Base-by-base conservation (phyloP, 139 green algal species). In the Micractinium conductrix region DNA sequence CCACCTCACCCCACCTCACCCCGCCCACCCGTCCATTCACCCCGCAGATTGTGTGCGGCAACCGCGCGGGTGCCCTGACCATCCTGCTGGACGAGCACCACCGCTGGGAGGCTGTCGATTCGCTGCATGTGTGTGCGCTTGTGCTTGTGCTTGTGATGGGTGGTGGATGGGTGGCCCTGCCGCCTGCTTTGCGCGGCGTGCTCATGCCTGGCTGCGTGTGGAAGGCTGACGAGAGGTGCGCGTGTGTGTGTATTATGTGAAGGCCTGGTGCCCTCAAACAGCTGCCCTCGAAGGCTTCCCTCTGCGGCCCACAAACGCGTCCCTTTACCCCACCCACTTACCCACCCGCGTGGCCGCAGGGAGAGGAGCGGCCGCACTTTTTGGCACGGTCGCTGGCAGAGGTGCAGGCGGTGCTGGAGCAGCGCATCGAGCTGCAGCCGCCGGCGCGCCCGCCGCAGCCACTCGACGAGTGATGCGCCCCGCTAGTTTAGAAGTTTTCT, bases 11-110 rank as follows among this genome's bases (percentile, higher is more conserved):
- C 55, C 26, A 26, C 26, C 35, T 35, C 48, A 8, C 0, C 19
- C 10, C 24, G 33, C 42, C 1, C 55, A 7, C n/a, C 35, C 62
- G 33, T 19, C 35, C 33, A n/a, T n/a, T n/a, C n/a, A n/a, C n/a
- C n/a, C 60, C 71, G 83, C 89, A 94, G 90, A 75, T 95, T 65
- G 90, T 95, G 42, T 93, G 90, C 67, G 93, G 93, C 55, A 96
- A 94, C 38, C 78, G 92, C 21, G 95, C 95, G 7, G 95, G 94
- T 6, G 88, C 94, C 30, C 12, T 93, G 26, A 98, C 92, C 0
- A 88, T 95, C 24, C 83, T 97, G 44, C 83, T 98, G 22, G 93
- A 97, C 62, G 84, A 89, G 37, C 35, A 85, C 4, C 69, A 73
- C 30, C 87, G 89, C 30, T 55, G 50, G 38, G 33, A 83, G 38